Conservation (phyloP, 345 rosid species). For the Gossypium australe region DNA sequence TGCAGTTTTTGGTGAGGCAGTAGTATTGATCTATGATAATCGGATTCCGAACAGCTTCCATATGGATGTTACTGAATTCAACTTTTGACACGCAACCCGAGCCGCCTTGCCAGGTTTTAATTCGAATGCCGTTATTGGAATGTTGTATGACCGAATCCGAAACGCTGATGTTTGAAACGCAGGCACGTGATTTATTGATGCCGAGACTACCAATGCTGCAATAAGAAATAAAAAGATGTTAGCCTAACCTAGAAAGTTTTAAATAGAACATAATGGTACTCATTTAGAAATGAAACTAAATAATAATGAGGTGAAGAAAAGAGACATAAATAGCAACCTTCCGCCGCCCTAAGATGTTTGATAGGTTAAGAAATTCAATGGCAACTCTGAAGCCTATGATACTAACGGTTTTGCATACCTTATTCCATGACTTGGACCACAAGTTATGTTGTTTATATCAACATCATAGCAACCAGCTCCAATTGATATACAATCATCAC, state of each 20-base stretch:
- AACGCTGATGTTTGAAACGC: constrained; percentile 75
- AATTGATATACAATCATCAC: constrained; percentile 86
- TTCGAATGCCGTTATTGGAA: constrained; percentile 70
- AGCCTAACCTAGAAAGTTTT: neutral
- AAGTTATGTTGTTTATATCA: constrained; percentile 67
- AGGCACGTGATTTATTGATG: constrained; percentile 63
- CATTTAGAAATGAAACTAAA: neutral
- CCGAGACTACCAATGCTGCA: constrained; percentile 92
- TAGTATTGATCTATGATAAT: constrained; percentile 84
- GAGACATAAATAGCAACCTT: neutral
- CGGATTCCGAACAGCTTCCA: constrained; percentile 79
- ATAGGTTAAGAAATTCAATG: neutral
- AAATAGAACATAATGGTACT: neutral
- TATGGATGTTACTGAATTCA: constrained; percentile 54
- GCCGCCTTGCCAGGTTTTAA: constrained; percentile 97
- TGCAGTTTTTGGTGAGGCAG: constrained; percentile 61
- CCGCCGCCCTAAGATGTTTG: constrained; percentile 1
- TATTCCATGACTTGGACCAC: constrained; percentile 95
- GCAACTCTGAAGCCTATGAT: neutral
- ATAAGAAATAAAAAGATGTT: constrained; percentile 3
- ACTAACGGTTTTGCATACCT: constrained; percentile 35
- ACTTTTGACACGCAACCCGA: constrained; percentile 73
- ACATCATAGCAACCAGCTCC: constrained; percentile 74
- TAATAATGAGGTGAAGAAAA: constrained; percentile 1
- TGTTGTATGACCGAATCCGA: constrained; percentile 58